Conservation (phyloP, 306 rosid species). For the Begonia masoniana region DNA sequence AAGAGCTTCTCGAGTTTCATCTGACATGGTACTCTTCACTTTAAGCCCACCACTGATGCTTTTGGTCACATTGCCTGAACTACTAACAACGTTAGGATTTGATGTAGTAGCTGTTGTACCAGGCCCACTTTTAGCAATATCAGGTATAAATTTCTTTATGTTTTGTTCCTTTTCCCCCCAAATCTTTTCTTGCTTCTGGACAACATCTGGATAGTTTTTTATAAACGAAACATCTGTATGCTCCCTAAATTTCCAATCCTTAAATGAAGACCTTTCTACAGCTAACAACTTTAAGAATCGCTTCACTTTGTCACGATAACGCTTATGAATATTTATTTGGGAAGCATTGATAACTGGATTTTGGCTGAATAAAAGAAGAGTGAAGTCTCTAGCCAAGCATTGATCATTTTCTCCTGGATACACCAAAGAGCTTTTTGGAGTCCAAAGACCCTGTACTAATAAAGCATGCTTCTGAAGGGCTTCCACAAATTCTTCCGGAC, state of each 20-base stretch:
- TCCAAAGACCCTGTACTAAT: constrained; percentile 68
- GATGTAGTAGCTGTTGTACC: constrained; percentile 21
- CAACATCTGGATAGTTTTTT: constrained; percentile 36
- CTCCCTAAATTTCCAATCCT: constrained; percentile 38
- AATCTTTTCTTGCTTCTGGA: constrained; percentile 32
- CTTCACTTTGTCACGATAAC: constrained; percentile 18
- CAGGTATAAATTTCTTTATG: constrained; percentile 2
- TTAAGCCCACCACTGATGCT: constrained; percentile 21
- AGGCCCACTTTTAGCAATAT: constrained; percentile 21
- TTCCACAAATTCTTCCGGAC: constrained; percentile 36
- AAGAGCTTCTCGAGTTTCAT: constrained; percentile 63
- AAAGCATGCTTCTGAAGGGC: constrained; percentile 51
- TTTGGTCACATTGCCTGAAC: constrained; percentile 17
- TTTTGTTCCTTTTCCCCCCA: constrained; percentile 26
- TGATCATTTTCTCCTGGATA: constrained; percentile 15
- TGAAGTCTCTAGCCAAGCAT: constrained; percentile 38
- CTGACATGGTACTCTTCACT: constrained; percentile 53
- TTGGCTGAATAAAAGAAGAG: constrained; percentile 34
- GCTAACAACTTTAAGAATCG: constrained; percentile 38
- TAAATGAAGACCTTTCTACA: constrained; percentile 23
- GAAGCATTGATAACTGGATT: constrained; percentile 33
- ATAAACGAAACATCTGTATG: constrained; percentile 37
- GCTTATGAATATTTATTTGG: constrained; percentile 19
- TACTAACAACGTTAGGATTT: constrained; percentile 17
- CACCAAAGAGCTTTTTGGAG: constrained; percentile 44